Evolutionary conservation across 495 filamentous ascomycete genomes (phyloP).

Genomic region (Penicillium antarcticum): DNA sequence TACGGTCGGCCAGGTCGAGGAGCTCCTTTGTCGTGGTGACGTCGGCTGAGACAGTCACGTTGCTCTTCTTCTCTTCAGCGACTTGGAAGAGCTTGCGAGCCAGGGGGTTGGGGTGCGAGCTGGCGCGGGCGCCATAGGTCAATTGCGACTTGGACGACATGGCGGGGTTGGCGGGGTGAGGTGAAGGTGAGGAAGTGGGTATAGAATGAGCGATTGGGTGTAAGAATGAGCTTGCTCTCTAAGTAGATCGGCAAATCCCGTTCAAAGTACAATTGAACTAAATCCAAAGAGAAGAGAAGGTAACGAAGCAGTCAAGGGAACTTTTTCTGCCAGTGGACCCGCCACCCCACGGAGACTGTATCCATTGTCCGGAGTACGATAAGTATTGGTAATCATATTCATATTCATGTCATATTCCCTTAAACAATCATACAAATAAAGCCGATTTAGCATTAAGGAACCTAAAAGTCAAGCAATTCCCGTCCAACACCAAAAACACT

Average conservation of each 20-base stretch:
- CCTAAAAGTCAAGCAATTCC: constrained; percentile 27
- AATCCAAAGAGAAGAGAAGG: neutral
- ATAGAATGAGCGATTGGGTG: constrained; percentile 11
- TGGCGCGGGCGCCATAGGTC: constrained; percentile 39
- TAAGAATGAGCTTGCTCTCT: neutral
- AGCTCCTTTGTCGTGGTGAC: constrained; percentile 47
- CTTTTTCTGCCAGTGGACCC: constrained; percentile 27
- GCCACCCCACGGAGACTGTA: constrained; percentile 1
- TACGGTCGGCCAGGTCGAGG: constrained; percentile 47
- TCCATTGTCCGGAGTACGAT: no score
- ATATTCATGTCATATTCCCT: no score
- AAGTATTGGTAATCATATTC: no score
- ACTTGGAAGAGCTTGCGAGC: constrained; percentile 44
- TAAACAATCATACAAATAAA: constrained; percentile 6
- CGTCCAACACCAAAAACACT: constrained; percentile 40
- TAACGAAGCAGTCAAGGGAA: constrained; percentile 2
- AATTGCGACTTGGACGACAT: constrained; percentile 50
- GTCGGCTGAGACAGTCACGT: constrained; percentile 50
- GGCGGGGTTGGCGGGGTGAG: constrained; percentile 19
- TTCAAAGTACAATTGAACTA: neutral
- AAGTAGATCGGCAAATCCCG: no score
- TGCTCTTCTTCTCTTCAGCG: constrained; percentile 47
- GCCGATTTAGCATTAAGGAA: no score
- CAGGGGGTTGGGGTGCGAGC: constrained; percentile 43
- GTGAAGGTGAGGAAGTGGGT: constrained; percentile 1